Base-by-base conservation (phyloP, 129 eudicot species). In the Dittrichia graveolens region DNA sequence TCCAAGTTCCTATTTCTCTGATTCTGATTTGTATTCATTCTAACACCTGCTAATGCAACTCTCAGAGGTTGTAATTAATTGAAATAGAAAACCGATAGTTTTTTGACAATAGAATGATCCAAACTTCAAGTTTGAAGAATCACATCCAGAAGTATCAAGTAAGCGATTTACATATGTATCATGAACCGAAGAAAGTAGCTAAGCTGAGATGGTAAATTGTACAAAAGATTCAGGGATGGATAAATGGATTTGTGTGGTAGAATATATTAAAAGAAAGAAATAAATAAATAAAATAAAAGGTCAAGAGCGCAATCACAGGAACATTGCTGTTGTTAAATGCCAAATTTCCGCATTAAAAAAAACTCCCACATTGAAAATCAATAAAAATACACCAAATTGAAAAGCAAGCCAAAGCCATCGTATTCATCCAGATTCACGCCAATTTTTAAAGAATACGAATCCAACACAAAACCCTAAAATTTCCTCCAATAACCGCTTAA, bases 1-100 rank as follows among this genome's bases (percentile, higher is more conserved):
- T 86, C 89, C 71, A 69, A 50, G 56, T 77, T 80, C 7, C 61
- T 53, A 83, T 65, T 65, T 75, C 78, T 86, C 5, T 50, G 74
- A 80, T 77, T 82, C 47, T 77, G 87, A 55, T 78, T 64, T 49
- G 83, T 87, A 78, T 72, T 94, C 99, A 94, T 88, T 70, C 69
- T 73, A 71, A 16, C 77, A 82, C 92, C 98, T 85, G 81, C 73
- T 15, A 61, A 79, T 58, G 37, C 56, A 69, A 49, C 60, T 59
- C 14, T 39, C 44, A 18, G 12, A 44, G 19, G 8, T 49, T 56
- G 38, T 37, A 45, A 8, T 10, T 40, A 24, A 10, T 54, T 37
- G 19, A 5, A 31, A 19, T 4, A 39, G 13, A 47, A 16, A 57
- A 11, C 6, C 37, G 43, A 56, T 37, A 5, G 43, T 7, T 59